These are phyloP conservation scores for Dactylellina haptotyla DNA, from an alignment of 2,329 filamentous ascomycete species.

Conservation along the genomic window DNA sequence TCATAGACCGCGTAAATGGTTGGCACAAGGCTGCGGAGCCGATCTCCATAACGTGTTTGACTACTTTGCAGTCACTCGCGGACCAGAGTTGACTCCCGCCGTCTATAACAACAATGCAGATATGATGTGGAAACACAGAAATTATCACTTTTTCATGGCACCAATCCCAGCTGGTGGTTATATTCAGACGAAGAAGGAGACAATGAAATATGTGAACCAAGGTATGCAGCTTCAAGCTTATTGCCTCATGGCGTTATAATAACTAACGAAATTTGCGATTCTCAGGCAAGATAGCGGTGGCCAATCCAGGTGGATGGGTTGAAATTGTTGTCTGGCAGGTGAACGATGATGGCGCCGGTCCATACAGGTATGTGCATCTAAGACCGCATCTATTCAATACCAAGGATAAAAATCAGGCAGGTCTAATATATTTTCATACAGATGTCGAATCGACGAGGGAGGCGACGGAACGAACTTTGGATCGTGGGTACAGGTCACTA, in stretches of 20 bases:
- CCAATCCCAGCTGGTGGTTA: background rate
- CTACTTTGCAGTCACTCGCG: background rate
- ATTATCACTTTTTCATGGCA: constrained; percentile 19
- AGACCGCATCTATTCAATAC: background rate
- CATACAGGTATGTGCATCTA: background rate
- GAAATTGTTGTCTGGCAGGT: constrained; percentile 1
- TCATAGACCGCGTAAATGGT: background rate
- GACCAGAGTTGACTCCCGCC: background rate
- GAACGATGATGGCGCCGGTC: constrained; percentile 14
- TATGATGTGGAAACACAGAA: constrained; percentile 8
- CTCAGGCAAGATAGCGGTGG: background rate
- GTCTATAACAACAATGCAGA: background rate
- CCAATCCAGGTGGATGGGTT: constrained; percentile 6
- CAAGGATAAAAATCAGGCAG: background rate
- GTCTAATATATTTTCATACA: background rate
- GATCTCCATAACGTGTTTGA: background rate
- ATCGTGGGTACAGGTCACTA: background rate
- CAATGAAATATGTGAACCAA: background rate
- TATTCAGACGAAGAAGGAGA: background rate
- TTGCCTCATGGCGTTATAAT: too few relatives aligned
- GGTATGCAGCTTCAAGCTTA: background rate
- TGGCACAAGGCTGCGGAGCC: background rate
- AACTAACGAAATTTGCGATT: too few relatives aligned
- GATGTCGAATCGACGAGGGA: background rate
- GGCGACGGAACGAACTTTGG: background rate